Conservation (phyloP, 2,329 filamentous ascomycete genomes). For the Nannizzia gypsea region DNA sequence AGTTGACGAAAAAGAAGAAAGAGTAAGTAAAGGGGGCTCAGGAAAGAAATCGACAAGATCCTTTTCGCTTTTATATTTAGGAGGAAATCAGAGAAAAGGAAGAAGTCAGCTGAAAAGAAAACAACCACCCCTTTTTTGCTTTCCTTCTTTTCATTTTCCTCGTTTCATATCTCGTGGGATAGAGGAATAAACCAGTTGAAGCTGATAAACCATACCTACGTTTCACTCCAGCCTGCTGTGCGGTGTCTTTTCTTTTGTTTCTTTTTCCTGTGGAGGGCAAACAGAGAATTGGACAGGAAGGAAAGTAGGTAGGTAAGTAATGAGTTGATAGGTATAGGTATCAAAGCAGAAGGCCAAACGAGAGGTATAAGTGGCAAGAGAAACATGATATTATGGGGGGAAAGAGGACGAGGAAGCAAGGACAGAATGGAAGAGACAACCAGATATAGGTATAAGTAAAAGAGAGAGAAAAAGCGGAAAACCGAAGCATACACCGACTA, state of each 20-base stretch:
- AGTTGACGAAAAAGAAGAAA: neutral
- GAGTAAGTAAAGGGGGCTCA: neutral
- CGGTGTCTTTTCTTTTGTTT: neutral
- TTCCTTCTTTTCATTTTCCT: neutral
- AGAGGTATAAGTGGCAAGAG: neutral
- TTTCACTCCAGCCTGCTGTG: neutral
- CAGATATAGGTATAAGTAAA: neutral
- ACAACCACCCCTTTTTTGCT: neutral
- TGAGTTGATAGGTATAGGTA: neutral
- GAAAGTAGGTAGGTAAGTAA: neutral
- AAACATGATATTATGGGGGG: neutral
- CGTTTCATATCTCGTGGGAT: neutral
- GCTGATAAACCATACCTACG: neutral
- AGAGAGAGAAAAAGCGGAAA: neutral
- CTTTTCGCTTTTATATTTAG: neutral
- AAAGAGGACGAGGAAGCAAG: neutral
- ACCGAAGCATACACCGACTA: slow-evolving; percentile 8
- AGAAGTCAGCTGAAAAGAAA: neutral
- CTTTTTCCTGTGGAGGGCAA: neutral
- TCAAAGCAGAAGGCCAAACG: neutral
- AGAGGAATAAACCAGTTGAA: neutral
- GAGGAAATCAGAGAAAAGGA: neutral
- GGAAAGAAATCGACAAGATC: neutral
- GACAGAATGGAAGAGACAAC: neutral
- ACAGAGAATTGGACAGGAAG: neutral